Evolutionary conservation across 2,329 filamentous ascomycete genomes (phyloP).

Genomic region (Daldinia sp.): DNA sequence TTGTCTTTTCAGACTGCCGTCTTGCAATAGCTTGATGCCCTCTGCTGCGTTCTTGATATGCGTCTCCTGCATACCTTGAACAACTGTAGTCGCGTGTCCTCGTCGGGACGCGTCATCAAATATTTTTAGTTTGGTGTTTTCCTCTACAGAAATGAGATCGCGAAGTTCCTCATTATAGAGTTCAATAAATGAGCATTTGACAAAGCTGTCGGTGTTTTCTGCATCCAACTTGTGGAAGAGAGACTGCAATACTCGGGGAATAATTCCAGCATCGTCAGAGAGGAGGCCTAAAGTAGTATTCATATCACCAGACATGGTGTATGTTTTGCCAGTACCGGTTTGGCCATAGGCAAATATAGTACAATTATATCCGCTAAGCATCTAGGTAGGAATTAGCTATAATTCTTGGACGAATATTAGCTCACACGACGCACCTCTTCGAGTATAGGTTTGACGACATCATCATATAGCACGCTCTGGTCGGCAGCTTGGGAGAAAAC

Average conservation of each 20-base stretch:
- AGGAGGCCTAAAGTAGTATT: conserved; percentile 85
- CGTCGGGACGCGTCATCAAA: conserved; percentile 91
- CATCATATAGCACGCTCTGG: conserved; percentile 93
- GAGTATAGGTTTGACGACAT: conserved; percentile 91
- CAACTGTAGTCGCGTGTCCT: conserved; percentile 85
- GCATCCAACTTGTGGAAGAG: conserved; percentile 87
- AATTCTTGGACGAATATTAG: neutral
- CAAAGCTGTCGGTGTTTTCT: conserved; percentile 83
- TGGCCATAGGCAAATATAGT: conserved; percentile 99
- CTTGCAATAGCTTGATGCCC: conserved; percentile 88
- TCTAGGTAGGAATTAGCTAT: conserved; percentile 63
- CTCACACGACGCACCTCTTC: conserved; percentile 76
- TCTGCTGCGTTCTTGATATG: conserved; percentile 87
- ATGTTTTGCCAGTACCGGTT: conserved; percentile 97
- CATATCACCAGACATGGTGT: conserved; percentile 99
- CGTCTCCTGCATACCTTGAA: conserved; percentile 98
- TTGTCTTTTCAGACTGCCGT: conserved; percentile 92
- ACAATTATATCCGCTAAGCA: conserved; percentile 94
- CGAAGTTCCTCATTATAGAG: conserved; percentile 97
- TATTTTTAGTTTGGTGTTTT: conserved; percentile 89
- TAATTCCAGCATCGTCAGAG: conserved; percentile 93
- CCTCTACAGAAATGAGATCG: conserved; percentile 86
- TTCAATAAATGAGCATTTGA: conserved; percentile 99
- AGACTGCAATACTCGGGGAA: conserved; percentile 88
- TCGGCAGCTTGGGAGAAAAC: conserved; percentile 96